Percentiles rank a stretch among this genome's conserved stretches.
Conservation (phyloP, 2,329 filamentous ascomycete species). For the Lachnellula subtilissima region DNA sequence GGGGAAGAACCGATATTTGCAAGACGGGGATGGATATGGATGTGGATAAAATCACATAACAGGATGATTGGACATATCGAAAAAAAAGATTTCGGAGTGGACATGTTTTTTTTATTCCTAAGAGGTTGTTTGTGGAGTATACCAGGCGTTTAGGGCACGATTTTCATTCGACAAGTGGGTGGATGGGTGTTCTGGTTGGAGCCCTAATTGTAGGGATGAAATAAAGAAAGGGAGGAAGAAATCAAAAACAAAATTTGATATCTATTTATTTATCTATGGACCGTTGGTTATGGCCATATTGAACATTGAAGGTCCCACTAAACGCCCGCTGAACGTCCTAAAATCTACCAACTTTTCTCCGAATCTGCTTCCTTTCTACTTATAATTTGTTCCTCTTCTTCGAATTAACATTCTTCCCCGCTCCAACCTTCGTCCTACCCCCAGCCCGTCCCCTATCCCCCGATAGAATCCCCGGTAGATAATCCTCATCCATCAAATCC, state of each 20-base stretch:
- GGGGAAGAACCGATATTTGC: not conserved
- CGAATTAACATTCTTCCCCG: conserved; percentile 81
- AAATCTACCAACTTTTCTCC: not conserved
- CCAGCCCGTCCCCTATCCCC: conserved; percentile 64
- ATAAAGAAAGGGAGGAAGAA: conserved; percentile 1
- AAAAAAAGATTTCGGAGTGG: not conserved
- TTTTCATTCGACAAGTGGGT: conserved; percentile 6
- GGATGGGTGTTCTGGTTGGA: conserved; percentile 5
- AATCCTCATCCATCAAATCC: conserved; percentile 94
- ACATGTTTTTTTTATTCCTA: not conserved
- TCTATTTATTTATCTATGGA: too few species aligned
- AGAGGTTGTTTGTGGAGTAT: conserved; percentile 17
- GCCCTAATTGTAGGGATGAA: not conserved
- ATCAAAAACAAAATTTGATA: conserved; percentile 6
- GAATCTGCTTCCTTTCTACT: not conserved
- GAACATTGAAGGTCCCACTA: conserved; percentile 1
- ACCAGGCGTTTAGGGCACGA: conserved; percentile 17
- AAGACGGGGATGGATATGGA: not conserved
- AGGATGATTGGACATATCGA: too few species aligned
- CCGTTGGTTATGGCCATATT: not conserved
- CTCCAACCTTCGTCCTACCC: conserved; percentile 74
- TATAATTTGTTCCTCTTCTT: conserved; percentile 51
- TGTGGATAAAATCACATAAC: too few species aligned
- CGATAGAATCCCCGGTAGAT: conserved; percentile 76
- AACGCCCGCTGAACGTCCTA: conserved; percentile 7